A percentile compares a stretch with the other conserved stretches of the same genome.
Evolutionary conservation across 192 early-diverging fungal genomes (phyloP).

Genomic region (Linnemannia schmuckeri): DNA sequence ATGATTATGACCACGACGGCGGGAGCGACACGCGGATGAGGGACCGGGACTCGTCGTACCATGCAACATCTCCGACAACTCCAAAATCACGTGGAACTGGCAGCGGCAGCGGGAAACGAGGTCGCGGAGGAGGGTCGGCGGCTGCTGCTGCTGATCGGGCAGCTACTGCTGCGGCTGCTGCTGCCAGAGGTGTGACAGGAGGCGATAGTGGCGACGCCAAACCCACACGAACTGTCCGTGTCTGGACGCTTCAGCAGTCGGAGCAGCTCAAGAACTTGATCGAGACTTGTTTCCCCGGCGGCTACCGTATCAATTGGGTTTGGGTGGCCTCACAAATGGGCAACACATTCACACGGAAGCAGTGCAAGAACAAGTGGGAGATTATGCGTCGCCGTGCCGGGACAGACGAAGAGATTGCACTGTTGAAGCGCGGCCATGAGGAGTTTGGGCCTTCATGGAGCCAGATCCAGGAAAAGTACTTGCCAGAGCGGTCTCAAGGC

Average conservation of each 20-base stretch:
- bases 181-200: not conserved
- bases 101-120: not conserved
- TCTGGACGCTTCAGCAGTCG: slow-evolving; percentile 48
- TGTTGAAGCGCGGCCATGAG: slow-evolving; percentile 33
- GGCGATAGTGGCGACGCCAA: slow-evolving; percentile 18
- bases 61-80: slow-evolving; percentile 7
- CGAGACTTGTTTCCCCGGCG: slow-evolving; percentile 52
- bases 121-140: not conserved
- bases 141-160: not conserved
- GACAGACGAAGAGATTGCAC: slow-evolving; percentile 36
- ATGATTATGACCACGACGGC: not conserved
- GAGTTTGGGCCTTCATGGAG: slow-evolving; percentile 50
- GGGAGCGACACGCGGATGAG: slow-evolving; percentile 3
- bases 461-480: slow-evolving; percentile 55
- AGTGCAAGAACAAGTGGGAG: slow-evolving; percentile 58
- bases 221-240: slow-evolving; percentile 43
- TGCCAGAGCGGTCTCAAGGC: slow-evolving; percentile 48
- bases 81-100: slow-evolving; percentile 2
- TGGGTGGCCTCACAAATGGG: slow-evolving; percentile 57
- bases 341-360: slow-evolving; percentile 52
- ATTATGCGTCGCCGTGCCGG: slow-evolving; percentile 52
- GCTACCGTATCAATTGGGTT: slow-evolving; percentile 56
- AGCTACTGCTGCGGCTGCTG: not conserved
- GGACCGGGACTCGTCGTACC: slow-evolving; percentile 5
- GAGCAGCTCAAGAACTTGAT: slow-evolving; percentile 54